Conservation (phyloP, 495 filamentous ascomycete species). For the Xylaria bambusicola region DNA sequence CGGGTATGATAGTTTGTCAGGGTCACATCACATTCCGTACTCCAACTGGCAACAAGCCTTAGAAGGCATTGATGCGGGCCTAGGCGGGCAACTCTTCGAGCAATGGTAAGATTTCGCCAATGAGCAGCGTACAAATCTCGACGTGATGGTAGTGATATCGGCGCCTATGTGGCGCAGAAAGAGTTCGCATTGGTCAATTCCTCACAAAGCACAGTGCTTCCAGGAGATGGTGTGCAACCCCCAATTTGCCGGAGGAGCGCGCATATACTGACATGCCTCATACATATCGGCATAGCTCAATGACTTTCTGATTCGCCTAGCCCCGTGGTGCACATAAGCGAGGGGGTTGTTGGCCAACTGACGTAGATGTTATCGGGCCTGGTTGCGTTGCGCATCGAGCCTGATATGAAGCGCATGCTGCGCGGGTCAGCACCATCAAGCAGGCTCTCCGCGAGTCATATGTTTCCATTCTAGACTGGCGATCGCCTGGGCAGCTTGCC, state of each 20-base stretch:
- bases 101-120: neutral
- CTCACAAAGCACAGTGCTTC: neutral
- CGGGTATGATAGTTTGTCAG: neutral
- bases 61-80: neutral
- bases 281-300: conserved; percentile 13
- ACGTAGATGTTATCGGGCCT: neutral
- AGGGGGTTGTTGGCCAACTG: conserved; percentile 1
- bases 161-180: conserved; percentile 5
- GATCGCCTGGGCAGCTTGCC: neutral
- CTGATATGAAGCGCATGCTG: neutral
- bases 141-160: neutral
- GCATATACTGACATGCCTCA: conserved; percentile 3
- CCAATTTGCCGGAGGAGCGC: conserved; percentile 15
- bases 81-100: neutral
- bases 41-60: neutral
- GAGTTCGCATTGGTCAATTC: neutral
- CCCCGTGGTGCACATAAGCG: neutral
- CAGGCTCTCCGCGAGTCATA: conserved; percentile 1
- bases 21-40: conserved; percentile 10
- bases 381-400: neutral
- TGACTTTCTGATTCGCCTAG: conserved; percentile 11
- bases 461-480: neutral
- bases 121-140: neutral
- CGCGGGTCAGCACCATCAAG: neutral
- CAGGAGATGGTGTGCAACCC: conserved; percentile 14